These are phyloP conservation scores for Leptographium wingfieldii DNA, from an alignment of 2,329 filamentous ascomycete genomes.

Conservation along the genomic window DNA sequence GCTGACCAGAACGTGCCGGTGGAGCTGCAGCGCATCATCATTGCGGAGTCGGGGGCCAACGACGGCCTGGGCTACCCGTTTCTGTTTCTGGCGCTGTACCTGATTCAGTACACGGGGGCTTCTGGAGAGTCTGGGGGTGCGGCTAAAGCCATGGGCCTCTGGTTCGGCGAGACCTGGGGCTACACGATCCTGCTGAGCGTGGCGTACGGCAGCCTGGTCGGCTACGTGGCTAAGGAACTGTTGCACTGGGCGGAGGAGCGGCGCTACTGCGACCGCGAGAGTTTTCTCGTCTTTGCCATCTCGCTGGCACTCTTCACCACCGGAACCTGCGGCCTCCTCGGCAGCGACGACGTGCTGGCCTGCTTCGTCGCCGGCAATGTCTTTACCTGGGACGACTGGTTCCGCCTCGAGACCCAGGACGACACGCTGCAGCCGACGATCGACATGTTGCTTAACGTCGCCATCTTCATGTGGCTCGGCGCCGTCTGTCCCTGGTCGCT, in stretches of 20 bases:
- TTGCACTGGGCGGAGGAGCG: slow-evolving; percentile 74
- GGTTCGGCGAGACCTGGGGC: slow-evolving; percentile 76
- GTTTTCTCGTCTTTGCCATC: slow-evolving; percentile 77
- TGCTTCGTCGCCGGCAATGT: slow-evolving; percentile 87
- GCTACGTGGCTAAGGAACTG: slow-evolving; percentile 69
- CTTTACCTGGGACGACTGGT: slow-evolving; percentile 93
- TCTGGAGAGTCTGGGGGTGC: slow-evolving; percentile 37
- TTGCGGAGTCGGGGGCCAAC: slow-evolving; percentile 76
- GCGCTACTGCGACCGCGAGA: slow-evolving; percentile 75
- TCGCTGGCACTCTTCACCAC: slow-evolving; percentile 76
- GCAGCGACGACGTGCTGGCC: slow-evolving; percentile 79
- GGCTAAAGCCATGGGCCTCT: slow-evolving; percentile 57
- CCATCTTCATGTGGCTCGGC: slow-evolving; percentile 85
- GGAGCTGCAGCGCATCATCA: slow-evolving; percentile 66
- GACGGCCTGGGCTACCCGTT: slow-evolving; percentile 86
- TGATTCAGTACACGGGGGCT: slow-evolving; percentile 61
- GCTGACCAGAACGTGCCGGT: slow-evolving; percentile 82
- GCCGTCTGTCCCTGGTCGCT: slow-evolving; percentile 69
- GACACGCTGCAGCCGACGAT: slow-evolving; percentile 90
- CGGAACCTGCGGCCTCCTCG: slow-evolving; percentile 76
- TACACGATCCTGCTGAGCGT: slow-evolving; percentile 74
- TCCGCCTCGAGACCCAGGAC: slow-evolving; percentile 75
- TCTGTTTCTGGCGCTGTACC: slow-evolving; percentile 69
- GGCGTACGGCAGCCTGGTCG: slow-evolving; percentile 62
- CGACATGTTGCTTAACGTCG: slow-evolving; percentile 84